Base-by-base conservation (phyloP, 768 basidiomycete genomes). In the Pleurotus eryngii region DNA sequence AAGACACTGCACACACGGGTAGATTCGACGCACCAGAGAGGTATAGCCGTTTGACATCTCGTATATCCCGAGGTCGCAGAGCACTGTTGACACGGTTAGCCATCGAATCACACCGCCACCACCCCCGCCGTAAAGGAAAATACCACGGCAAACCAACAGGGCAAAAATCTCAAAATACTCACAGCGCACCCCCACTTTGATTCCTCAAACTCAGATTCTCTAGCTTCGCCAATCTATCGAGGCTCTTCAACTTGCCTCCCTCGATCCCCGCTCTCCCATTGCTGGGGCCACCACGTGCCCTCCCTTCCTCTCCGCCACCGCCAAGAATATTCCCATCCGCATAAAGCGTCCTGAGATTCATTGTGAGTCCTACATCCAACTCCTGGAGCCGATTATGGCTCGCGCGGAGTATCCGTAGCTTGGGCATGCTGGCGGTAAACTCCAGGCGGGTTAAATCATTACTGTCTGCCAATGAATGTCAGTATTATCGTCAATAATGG, bases 21-120 rank as follows among this genome's bases (percentile, higher is more conserved):
- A 58, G 22, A 45, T 55, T 51, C 39, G 56, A 79, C 90, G 62
- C 69, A 93, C 94, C 93, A 62, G 93, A 95, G 56, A 98, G 84
- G 78, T 98, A 99, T 67, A 98, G 74, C 55, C 95, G 85, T 74
- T 95, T 95, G 65, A 94, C 86, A 75, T 95, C 92, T 67, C 92
- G 86, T 66, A 97, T 83, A 68, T 93, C 89, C 65, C 83, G 85
- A 73, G 77, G 78, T 73, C 76, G 66, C 60, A 81, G 63, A 55
- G 70, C 75, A 57, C 80, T 80, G 59, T 39, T 64, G 47, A 46
- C 37, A 37, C 35, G 27, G 40, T 39, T 39, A 58, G 48, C 30
- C 30, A 35, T 8, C 7, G 7, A 35, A 35, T 35, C 30, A 35
- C 30, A 35, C 30, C 30, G 30, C 30, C 30, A 35, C 30, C 30